Conservation (phyloP, 768 basidiomycete genomes). For the Podaxis sp. region DNA sequence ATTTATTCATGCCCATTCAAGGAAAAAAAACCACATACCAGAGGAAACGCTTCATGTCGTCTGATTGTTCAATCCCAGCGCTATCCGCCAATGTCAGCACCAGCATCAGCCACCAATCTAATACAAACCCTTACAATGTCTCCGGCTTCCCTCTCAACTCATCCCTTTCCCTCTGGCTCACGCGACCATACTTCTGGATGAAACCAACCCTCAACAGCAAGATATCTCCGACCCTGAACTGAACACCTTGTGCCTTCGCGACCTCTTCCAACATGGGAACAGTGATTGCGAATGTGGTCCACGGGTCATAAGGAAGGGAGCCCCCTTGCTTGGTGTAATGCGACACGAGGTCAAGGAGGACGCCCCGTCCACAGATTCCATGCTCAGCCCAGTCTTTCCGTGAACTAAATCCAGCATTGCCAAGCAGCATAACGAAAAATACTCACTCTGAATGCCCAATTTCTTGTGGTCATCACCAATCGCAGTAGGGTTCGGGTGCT, state of each 20-base stretch:
- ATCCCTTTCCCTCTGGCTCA: constrained; percentile 40
- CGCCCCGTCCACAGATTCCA: constrained; percentile 66
- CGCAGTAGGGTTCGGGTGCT: constrained; percentile 43
- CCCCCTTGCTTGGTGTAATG: constrained; percentile 39
- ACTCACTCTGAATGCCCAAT: constrained; percentile 65
- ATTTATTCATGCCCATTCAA: not conserved
- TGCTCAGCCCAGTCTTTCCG: constrained; percentile 62
- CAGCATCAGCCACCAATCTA: not conserved
- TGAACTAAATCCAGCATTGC: not conserved
- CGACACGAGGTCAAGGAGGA: constrained; percentile 59
- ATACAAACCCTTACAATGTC: constrained; percentile 42
- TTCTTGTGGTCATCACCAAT: constrained; percentile 43
- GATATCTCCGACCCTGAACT: constrained; percentile 57
- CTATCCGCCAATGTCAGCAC: constrained; percentile 24
- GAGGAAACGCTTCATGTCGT: constrained; percentile 70
- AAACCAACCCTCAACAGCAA: constrained; percentile 59
- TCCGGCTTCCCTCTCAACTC: constrained; percentile 37
- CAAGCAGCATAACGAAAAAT: not conserved
- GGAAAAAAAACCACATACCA: constrained; percentile 40
- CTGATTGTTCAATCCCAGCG: constrained; percentile 63
- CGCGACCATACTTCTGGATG: constrained; percentile 48
- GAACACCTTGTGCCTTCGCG: constrained; percentile 53
- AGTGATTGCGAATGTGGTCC: constrained; percentile 48
- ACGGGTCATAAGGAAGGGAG: constrained; percentile 57
- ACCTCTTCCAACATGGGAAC: constrained; percentile 55